Conservation (phyloP, 257 asterid species). For the Orobanche coerulescens region DNA sequence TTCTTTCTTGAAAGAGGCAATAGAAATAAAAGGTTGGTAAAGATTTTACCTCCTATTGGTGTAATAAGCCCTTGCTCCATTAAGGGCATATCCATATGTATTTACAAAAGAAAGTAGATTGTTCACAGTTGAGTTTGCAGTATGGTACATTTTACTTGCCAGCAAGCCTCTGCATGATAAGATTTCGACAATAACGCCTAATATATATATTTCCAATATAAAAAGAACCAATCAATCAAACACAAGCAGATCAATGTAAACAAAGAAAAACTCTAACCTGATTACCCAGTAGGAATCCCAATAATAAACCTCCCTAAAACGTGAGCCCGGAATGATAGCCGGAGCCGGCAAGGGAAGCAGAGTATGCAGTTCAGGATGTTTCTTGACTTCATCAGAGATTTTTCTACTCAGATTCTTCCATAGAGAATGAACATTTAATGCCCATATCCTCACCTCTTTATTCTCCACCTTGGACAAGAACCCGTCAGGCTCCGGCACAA, state of each 20-base stretch:
- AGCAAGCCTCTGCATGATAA: conserved; percentile 92
- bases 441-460: conserved; percentile 60
- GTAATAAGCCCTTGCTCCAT: conserved; percentile 88
- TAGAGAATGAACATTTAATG: conserved; percentile 61
- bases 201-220: too few species aligned
- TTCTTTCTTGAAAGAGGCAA: too few species aligned
- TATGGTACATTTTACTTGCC: conserved; percentile 78
- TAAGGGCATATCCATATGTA: conserved; percentile 68
- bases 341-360: conserved; percentile 65
- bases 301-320: conserved; percentile 83
- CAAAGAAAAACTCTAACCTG: conserved; percentile 35
- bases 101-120: conserved; percentile 69
- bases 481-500: conserved; percentile 40
- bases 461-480: conserved; percentile 55
- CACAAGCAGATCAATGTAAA: not conserved
- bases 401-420: conserved; percentile 81
- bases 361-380: conserved; percentile 49
- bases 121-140: conserved; percentile 80
- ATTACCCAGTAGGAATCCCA: conserved; percentile 96
- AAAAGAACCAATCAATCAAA: too few species aligned
- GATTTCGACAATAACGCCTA: too few species aligned
- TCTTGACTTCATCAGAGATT: conserved; percentile 49
- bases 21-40: too few species aligned
- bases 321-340: conserved; percentile 77
- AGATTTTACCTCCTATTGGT: conserved; percentile 93